Evolutionary conservation across 495 filamentous ascomycete species (phyloP).

Genomic region (Penicillium manginii): DNA sequence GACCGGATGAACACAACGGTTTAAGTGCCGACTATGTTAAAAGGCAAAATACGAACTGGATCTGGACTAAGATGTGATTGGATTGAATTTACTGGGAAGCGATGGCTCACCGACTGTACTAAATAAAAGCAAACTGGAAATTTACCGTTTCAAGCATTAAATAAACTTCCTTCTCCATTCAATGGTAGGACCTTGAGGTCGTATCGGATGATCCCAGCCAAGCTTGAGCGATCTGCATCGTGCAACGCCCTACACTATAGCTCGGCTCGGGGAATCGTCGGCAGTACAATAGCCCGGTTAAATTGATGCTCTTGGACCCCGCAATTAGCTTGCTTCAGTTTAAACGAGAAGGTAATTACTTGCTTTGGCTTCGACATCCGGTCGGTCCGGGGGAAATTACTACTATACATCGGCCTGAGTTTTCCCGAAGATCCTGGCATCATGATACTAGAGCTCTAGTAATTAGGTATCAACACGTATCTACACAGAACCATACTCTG

Average conservation of each 20-base stretch:
- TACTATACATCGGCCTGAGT: neutral
- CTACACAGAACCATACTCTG: too few relatives aligned
- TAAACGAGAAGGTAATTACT: neutral
- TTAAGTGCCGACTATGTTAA: constrained; percentile 17
- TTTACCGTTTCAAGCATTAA: constrained; percentile 8
- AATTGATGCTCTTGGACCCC: neutral
- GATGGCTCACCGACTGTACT: constrained; percentile 15
- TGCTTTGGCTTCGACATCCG: neutral
- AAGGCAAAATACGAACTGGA: neutral
- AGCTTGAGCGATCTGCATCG: too few relatives aligned
- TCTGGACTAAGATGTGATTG: constrained; percentile 10
- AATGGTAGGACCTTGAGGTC: neutral
- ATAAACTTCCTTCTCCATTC: neutral
- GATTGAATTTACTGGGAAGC: neutral
- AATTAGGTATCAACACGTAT: too few relatives aligned
- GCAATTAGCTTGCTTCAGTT: neutral
- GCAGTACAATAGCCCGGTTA: neutral
- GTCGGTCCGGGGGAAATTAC: neutral
- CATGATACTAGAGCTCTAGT: too few relatives aligned
- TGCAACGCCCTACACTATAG: neutral
- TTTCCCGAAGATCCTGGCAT: neutral
- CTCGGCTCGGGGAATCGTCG: too few relatives aligned
- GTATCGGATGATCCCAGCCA: neutral
- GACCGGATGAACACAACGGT: constrained; percentile 50
- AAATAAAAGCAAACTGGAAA: constrained; percentile 19